A percentile compares a stretch with the other conserved stretches of the same genome.
These are phyloP conservation scores for Boeremia exigua DNA, from an alignment of 2,329 filamentous ascomycete species.

Conservation along the genomic window DNA sequence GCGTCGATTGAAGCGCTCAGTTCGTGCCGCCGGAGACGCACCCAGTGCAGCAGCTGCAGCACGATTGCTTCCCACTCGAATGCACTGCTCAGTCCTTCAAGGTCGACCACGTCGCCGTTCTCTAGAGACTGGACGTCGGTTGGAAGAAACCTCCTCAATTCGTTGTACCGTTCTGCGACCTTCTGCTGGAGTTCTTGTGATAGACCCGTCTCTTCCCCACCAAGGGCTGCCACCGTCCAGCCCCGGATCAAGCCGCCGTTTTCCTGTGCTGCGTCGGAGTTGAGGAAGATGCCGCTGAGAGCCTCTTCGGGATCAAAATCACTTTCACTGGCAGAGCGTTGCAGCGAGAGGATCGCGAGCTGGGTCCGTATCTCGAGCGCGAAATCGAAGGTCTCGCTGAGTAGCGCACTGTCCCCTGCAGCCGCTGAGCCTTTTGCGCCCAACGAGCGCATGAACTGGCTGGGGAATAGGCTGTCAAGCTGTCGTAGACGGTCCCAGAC, in stretches of 20 bases:
- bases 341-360: slow-evolving; percentile 54
- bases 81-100: slow-evolving; percentile 51
- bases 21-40: slow-evolving; percentile 52
- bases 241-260: slow-evolving; percentile 34
- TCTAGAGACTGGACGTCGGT: slow-evolving; percentile 40
- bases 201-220: slow-evolving; percentile 46
- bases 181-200: slow-evolving; percentile 42
- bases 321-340: slow-evolving; percentile 37
- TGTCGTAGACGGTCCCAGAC: slow-evolving; percentile 38
- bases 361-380: slow-evolving; percentile 64
- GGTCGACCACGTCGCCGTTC: slow-evolving; percentile 45
- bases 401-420: slow-evolving; percentile 50
- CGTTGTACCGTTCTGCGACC: slow-evolving; percentile 48
- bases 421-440: slow-evolving; percentile 11
- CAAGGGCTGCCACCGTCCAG: slow-evolving; percentile 45
- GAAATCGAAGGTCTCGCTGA: slow-evolving; percentile 55
- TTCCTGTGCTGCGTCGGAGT: slow-evolving; percentile 21
- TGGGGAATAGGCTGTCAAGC: slow-evolving; percentile 46
- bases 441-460: slow-evolving; percentile 39
- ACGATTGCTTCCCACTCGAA: slow-evolving; percentile 61
- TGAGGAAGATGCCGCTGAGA: slow-evolving; percentile 52
- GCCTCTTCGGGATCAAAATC: slow-evolving; percentile 50
- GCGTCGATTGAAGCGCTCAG: slow-evolving; percentile 51
- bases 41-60: slow-evolving; percentile 55
- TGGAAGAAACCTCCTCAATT: slow-evolving; percentile 47